Base-by-base conservation (phyloP, 805 yeast species). In the Wickerhamomyces queroliae region DNA sequence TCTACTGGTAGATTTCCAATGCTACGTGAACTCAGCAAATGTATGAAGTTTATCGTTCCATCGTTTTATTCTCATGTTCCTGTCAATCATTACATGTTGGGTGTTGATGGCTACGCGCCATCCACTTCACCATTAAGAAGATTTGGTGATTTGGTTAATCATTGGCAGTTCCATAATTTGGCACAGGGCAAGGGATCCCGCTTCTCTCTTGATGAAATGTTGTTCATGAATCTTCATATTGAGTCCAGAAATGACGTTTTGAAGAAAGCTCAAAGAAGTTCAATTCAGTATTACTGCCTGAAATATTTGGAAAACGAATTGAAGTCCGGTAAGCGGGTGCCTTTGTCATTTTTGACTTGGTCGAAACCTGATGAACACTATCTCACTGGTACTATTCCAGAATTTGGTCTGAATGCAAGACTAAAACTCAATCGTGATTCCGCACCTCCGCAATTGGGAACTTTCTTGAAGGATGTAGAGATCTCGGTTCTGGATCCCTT, bases 81-180 rank as follows among this genome's bases (percentile, higher is more conserved):
- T 1, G 45, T 49, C 0, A 53, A 50, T 1, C 96, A 89, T 60
- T 64, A 68, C 18, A 75, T 83, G 46, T 60, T 88, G 21, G 95
- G 90, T 4, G 60, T 85, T 8, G 57, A 61, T 0, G 56, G 63
- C 6, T 88, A 90, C 52, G 69, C 83, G 5, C 83, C 87, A 16
- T 81, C 85, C 8, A 90, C 98, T 0, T 89, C 97, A 0, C 98
- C 99, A 2, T 65, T 93, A 46, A 70, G 98, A 56, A 67, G 98
- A 47, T 83, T 75, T 48, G 80, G 83, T 7, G 98, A 91, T 57
- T 60, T 89, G 44, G 58, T 89, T 8, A 81, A 82, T 52, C 97
- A 90, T 52, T 75, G 90, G 76, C 91, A 84, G 50, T 45, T 86
- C 2, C 81, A 78, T 40, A 55, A 76, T 1, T 58, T 53, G 39